phyloP scores from a whole-genome alignment of 1,284 basidiomycete species.

The Grifola frondosa region DNA sequence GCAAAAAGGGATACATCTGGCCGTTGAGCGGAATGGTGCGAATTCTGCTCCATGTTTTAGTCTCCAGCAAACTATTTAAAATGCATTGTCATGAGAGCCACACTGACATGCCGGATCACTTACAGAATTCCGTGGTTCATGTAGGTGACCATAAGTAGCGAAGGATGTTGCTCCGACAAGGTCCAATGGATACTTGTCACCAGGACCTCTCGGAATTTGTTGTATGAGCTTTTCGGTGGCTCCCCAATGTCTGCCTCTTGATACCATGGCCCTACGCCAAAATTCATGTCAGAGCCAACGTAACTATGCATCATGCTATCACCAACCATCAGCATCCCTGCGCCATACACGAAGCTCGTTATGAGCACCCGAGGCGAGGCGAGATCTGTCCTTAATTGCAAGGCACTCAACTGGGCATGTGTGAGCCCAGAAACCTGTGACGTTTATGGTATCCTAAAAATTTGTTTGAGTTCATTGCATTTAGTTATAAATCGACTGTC shows the following conservation, averaged over 20 bases:
- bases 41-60: neutral
- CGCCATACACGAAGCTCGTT: conserved; percentile 1
- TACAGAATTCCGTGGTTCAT: conserved; percentile 4
- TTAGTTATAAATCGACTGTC: neutral
- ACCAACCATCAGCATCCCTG: neutral
- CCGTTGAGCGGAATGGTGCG: conserved; percentile 1
- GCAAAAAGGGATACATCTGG: conserved; percentile 1
- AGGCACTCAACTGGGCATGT: conserved; percentile 2
- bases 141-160: neutral
- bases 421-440: conserved; percentile 2
- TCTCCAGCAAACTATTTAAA: neutral
- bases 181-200: conserved; percentile 3
- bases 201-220: neutral
- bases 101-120: neutral
- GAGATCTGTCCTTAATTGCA: neutral
- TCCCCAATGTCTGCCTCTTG: neutral
- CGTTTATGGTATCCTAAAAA: neutral
- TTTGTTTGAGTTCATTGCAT: neutral
- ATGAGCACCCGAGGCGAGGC: conserved; percentile 3
- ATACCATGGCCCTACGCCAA: no score
- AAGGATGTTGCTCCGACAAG: no score
- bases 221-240: conserved; percentile 2
- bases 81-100: neutral
- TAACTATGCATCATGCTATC: neutral
- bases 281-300: no score